phyloP scores from a whole-genome alignment of 306 rosid genomes.

The Acacia crassicarpa region DNA sequence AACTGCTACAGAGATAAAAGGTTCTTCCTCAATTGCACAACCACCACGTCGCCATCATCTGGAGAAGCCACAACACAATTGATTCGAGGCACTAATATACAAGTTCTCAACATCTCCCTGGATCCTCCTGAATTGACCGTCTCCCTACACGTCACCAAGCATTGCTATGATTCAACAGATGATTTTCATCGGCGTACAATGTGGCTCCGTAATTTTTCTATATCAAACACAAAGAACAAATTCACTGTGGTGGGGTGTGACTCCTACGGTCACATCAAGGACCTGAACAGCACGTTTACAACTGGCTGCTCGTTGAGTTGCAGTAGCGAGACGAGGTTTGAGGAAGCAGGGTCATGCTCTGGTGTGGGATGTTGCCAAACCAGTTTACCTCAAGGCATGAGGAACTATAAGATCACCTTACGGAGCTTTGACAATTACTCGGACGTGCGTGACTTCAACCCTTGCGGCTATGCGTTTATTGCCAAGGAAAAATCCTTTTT shows the following conservation, averaged over 20 bases:
- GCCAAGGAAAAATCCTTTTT: constrained; percentile 24
- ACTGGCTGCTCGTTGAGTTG: neutral
- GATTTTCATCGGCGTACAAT: no score
- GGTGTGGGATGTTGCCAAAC: constrained; percentile 11
- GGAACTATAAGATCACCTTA: neutral
- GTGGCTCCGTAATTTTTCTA: neutral
- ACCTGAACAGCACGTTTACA: neutral
- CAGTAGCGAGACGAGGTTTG: neutral
- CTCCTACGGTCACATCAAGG: neutral
- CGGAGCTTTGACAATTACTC: accelerated
- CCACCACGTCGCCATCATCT: neutral
- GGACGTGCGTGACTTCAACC: neutral
- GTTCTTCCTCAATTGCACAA: constrained; percentile 7
- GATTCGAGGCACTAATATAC: neutral
- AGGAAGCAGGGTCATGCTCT: neutral
- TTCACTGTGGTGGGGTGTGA: neutral
- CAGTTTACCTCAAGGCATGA: neutral
- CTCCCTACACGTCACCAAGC: accelerated
- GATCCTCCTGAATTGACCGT: neutral
- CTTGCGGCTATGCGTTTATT: constrained; percentile 42
- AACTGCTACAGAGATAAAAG: neutral
- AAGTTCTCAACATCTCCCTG: neutral
- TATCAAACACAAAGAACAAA: neutral
- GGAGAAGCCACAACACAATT: neutral
- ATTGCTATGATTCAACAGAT: neutral